Percentiles rank a stretch among this genome's conserved stretches.
Evolutionary conservation across 2,329 filamentous ascomycete genomes (phyloP).

Genomic region (Dactylellina leptospora): DNA sequence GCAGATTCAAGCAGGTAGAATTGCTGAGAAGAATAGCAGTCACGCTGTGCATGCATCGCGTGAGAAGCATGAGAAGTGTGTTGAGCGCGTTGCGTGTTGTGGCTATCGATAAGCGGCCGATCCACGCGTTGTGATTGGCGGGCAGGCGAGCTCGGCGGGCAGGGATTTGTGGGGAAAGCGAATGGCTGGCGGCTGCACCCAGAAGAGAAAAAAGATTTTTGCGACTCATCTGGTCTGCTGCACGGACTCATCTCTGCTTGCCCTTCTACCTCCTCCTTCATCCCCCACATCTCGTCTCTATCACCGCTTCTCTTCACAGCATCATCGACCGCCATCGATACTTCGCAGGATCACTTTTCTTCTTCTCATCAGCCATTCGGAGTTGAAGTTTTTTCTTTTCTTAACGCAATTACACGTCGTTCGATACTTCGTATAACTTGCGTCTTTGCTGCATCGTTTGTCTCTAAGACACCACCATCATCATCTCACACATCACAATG

Average conservation of each 20-base stretch:
- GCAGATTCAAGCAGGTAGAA: too few relatives aligned
- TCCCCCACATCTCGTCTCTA: neutral
- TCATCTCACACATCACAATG: slow-evolving; percentile 13
- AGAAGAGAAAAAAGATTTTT: slow-evolving; percentile 45
- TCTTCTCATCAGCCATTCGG: too few relatives aligned
- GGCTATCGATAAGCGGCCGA: slow-evolving; percentile 18
- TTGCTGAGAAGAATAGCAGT: too few relatives aligned
- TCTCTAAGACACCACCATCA: neutral
- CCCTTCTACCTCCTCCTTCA: neutral
- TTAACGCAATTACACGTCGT: too few relatives aligned
- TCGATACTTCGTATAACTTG: neutral
- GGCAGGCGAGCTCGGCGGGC: neutral
- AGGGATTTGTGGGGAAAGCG: slow-evolving; percentile 24
- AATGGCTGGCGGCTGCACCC: slow-evolving; percentile 34
- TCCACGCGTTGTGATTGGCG: slow-evolving; percentile 7
- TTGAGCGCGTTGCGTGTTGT: neutral
- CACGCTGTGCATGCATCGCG: too few relatives aligned
- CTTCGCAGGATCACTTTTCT: too few relatives aligned
- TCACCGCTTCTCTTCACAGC: neutral
- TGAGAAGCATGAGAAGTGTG: too few relatives aligned
- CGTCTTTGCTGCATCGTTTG: neutral
- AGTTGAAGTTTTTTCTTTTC: too few relatives aligned
- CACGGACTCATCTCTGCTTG: slow-evolving; percentile 5
- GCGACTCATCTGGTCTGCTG: slow-evolving; percentile 39
- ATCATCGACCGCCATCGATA: neutral